phyloP scores from a whole-genome alignment of 768 basidiomycete genomes.

The Galerina sulciceps region DNA sequence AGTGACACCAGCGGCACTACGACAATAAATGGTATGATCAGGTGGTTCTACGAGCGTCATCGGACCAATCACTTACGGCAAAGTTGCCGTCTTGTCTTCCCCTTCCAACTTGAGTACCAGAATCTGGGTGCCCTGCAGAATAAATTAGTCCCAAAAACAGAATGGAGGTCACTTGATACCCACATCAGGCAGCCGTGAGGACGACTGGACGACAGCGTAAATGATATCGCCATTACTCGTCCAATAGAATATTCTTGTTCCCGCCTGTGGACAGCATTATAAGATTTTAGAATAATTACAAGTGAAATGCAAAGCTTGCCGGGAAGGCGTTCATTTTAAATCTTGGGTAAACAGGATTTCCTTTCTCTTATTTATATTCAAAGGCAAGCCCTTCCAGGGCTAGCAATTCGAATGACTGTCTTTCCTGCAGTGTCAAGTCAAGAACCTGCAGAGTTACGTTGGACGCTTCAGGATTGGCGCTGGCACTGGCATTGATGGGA shows the following conservation, averaged over 20 bases:
- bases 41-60: no score
- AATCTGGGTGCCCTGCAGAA: not conserved
- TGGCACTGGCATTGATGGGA: no score
- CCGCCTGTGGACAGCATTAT: constrained; percentile 43
- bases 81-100: not conserved
- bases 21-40: not conserved
- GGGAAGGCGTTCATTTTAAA: no score
- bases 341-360: no score
- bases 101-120: not conserved
- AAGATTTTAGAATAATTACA: no score
- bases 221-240: constrained; percentile 52
- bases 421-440: no score
- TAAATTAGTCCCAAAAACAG: not conserved
- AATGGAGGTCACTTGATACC: constrained; percentile 18
- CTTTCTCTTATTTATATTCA: no score
- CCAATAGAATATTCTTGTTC: constrained; percentile 74
- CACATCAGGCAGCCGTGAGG: constrained; percentile 61
- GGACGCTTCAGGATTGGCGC: no score
- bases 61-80: not conserved
- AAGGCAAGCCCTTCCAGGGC: no score
- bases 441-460: no score
- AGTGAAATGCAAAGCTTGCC: no score
- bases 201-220: constrained; percentile 61
- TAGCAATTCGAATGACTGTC: no score
- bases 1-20: constrained; percentile 2